These are phyloP conservation scores for Anethum foeniculum DNA, from an alignment of 140 eudicot genomes.

Conservation along the genomic window DNA sequence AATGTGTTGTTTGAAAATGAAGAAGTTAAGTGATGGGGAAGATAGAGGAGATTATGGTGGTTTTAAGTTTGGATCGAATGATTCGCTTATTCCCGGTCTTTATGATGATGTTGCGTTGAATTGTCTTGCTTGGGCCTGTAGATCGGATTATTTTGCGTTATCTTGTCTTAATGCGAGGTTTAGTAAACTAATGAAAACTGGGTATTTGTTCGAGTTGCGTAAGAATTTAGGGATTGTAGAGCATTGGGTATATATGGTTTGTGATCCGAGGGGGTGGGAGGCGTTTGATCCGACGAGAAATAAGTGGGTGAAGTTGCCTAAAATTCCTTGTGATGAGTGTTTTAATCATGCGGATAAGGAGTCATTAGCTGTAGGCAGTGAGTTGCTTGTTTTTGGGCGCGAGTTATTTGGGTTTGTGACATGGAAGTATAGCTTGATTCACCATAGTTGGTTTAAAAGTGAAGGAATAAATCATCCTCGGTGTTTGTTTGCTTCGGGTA, in stretches of 20 bases:
- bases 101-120: constrained; percentile 59
- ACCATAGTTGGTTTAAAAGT: constrained; percentile 41
- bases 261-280: constrained; percentile 78
- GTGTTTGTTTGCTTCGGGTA: constrained; percentile 60
- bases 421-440: constrained; percentile 47
- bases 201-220: constrained; percentile 51
- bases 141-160: constrained; percentile 52
- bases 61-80: constrained; percentile 26
- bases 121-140: constrained; percentile 47
- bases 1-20: constrained; percentile 9
- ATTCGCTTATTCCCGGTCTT: constrained; percentile 52
- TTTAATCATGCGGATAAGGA: constrained; percentile 61
- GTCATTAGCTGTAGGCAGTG: constrained; percentile 61
- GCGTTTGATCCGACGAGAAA: constrained; percentile 52
- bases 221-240: constrained; percentile 47
- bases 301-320: constrained; percentile 57
- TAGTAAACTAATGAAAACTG: constrained; percentile 41
- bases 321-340: constrained; percentile 59
- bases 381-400: constrained; percentile 64
- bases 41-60: constrained; percentile 23
- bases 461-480: constrained; percentile 54
- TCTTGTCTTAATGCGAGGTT: constrained; percentile 47
- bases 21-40: constrained; percentile 17
- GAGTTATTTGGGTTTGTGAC: constrained; percentile 51
- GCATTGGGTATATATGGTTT: constrained; percentile 81